Conservation (phyloP, 2,329 filamentous ascomycete genomes). For the Nothophaeocryptopus gaeumannii region DNA sequence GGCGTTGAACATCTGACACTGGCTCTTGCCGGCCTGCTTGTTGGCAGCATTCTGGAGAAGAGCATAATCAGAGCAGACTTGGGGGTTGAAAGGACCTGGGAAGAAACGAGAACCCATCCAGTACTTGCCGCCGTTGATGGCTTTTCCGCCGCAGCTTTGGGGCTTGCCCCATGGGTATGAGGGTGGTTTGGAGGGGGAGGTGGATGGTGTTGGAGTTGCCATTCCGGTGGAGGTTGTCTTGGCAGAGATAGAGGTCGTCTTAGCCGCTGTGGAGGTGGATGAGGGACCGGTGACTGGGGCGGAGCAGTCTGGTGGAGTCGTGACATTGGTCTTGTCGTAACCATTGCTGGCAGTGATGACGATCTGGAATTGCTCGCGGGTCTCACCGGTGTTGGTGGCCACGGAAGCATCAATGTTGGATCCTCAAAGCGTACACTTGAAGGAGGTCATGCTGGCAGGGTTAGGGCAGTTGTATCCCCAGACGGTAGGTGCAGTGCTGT, state of each 20-base stretch:
- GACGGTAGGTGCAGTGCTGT: conserved; percentile 20
- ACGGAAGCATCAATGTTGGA: conserved; percentile 29
- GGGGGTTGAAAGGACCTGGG: conserved; percentile 29
- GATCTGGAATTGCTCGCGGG: conserved; percentile 26
- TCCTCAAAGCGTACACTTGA: conserved; percentile 35
- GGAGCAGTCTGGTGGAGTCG: conserved; percentile 11
- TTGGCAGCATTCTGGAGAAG: conserved; percentile 23
- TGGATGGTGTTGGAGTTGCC: not conserved
- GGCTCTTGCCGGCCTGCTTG: conserved; percentile 12
- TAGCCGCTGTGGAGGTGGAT: conserved; percentile 1
- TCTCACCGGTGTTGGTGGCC: conserved; percentile 27
- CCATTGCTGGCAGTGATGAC: conserved; percentile 30
- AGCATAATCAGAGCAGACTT: conserved; percentile 29
- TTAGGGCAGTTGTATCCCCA: conserved; percentile 28
- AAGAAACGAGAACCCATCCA: conserved; percentile 28
- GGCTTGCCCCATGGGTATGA: conserved; percentile 7
- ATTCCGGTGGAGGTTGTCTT: not conserved
- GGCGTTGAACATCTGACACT: conserved; percentile 31
- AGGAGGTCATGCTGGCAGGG: conserved; percentile 31
- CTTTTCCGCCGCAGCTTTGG: conserved; percentile 19
- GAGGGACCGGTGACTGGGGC: conserved; percentile 5
- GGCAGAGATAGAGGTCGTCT: not conserved
- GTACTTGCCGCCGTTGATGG: conserved; percentile 22
- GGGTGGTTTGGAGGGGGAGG: conserved; percentile 6
- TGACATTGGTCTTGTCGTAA: conserved; percentile 26